A percentile compares a stretch with the other conserved stretches of the same genome.
Evolutionary conservation across 805 yeast genomes (phyloP).

Genomic region (Starmerella bombicola): DNA sequence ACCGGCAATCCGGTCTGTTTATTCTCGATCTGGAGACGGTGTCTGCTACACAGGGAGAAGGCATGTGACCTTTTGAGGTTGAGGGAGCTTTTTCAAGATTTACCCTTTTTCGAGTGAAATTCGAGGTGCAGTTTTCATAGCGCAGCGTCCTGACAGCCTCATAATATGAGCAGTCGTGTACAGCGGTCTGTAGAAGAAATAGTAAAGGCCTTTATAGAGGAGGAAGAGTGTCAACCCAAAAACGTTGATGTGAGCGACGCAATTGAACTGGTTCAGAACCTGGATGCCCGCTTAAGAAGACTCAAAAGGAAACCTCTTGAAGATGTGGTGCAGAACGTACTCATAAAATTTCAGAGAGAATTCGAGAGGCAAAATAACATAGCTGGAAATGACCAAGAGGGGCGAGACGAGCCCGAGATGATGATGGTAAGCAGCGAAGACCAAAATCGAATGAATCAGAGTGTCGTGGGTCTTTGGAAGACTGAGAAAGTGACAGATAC

Average conservation of each 20-base stretch:
- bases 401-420: slow-evolving; percentile 30
- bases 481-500: slow-evolving; percentile 15
- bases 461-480: slow-evolving; percentile 61
- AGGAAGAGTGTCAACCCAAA: slow-evolving; percentile 31
- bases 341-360: slow-evolving; percentile 41
- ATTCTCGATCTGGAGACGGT: no score
- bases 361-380: background rate
- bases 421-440: slow-evolving; percentile 48
- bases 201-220: slow-evolving; percentile 23
- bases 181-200: slow-evolving; percentile 24
- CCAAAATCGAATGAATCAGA: slow-evolving; percentile 58
- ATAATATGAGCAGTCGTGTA: slow-evolving; percentile 24
- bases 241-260: slow-evolving; percentile 17
- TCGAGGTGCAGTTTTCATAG: no score
- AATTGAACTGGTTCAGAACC: slow-evolving; percentile 38
- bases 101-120: no score
- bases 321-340: slow-evolving; percentile 49
- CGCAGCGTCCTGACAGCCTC: no score
- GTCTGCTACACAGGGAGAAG: no score
- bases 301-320: slow-evolving; percentile 54
- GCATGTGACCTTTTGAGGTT: no score
- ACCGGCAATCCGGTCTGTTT: background rate
- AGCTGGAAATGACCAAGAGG: background rate
- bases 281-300: slow-evolving; percentile 56
- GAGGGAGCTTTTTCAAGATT: no score